Evolutionary conservation across 2,329 filamentous ascomycete species (phyloP).

Genomic region (Ceratocystis lukuohia): DNA sequence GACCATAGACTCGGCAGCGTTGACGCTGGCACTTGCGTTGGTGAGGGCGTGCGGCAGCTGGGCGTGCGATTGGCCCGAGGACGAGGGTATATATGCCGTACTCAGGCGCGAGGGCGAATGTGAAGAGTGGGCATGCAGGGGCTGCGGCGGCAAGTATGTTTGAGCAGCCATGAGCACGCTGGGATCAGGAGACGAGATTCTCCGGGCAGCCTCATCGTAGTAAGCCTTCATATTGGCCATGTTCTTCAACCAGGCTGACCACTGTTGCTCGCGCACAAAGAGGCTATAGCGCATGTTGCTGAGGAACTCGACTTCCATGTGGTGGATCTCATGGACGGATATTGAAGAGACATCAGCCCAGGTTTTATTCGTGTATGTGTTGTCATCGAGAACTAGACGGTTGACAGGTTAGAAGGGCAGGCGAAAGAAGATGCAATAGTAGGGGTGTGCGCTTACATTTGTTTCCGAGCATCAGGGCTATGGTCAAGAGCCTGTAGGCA

Average conservation of each 20-base stretch:
- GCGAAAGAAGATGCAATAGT: constrained; percentile 10
- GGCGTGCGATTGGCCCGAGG: not conserved
- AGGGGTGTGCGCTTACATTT: constrained; percentile 52
- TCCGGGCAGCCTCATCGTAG: constrained; percentile 53
- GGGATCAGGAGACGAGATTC: constrained; percentile 25
- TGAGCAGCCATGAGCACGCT: constrained; percentile 1
- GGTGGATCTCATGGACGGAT: constrained; percentile 84
- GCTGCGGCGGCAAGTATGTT: not conserved
- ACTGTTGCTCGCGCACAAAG: constrained; percentile 72
- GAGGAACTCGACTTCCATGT: constrained; percentile 99
- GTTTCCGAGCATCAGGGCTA: constrained; percentile 94
- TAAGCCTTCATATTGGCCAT: constrained; percentile 72
- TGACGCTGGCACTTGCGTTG: not conserved
- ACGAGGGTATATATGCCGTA: constrained; percentile 9
- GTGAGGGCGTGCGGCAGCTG: not conserved
- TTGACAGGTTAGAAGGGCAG: not conserved
- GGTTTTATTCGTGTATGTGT: constrained; percentile 98
- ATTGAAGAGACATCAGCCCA: constrained; percentile 98
- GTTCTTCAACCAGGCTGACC: constrained; percentile 75
- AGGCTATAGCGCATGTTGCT: constrained; percentile 97
- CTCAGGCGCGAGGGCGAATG: constrained; percentile 16
- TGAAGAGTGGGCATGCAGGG: constrained; percentile 11
- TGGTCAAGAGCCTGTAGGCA: constrained; percentile 82
- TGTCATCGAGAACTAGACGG: constrained; percentile 71
- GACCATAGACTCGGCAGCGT: not conserved